phyloP scores from a whole-genome alignment of 208 protist genomes.

The Trypanosomatidae sp. region DNA sequence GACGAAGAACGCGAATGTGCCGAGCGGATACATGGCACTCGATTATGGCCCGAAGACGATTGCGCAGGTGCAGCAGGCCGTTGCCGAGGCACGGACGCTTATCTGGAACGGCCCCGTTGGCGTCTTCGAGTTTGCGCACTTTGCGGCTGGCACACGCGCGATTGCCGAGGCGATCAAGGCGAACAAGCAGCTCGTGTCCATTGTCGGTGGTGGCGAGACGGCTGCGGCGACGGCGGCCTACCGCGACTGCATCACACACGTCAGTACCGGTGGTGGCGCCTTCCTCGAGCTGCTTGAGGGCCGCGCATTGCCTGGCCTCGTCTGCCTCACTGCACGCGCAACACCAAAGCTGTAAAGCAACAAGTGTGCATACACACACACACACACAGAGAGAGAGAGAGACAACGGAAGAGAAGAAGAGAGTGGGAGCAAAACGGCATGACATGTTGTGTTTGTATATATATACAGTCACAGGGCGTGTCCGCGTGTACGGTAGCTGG shows the following conservation, averaged over 20 bases:
- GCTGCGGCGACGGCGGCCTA: slow-evolving; percentile 88
- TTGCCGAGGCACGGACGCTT: slow-evolving; percentile 82
- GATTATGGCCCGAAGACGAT: slow-evolving; percentile 94
- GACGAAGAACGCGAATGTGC: slow-evolving; percentile 68
- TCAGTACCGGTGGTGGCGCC: slow-evolving; percentile 99
- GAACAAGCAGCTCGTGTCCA: slow-evolving; percentile 77
- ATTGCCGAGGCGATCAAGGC: slow-evolving; percentile 65
- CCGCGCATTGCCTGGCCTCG: slow-evolving; percentile 88
- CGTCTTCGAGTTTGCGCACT: slow-evolving; percentile 98
- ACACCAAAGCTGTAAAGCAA: slow-evolving; percentile 46
- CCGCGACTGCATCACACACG: slow-evolving; percentile 90
- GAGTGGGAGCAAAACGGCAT: background rate
- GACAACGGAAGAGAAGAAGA: background rate
- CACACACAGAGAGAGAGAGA: background rate
- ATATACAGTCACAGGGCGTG: too few species aligned
- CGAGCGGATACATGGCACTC: slow-evolving; percentile 88
- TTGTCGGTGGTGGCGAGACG: slow-evolving; percentile 98
- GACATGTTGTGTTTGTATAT: too few species aligned
- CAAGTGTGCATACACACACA: background rate
- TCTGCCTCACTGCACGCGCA: slow-evolving; percentile 77
- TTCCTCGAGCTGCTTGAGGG: slow-evolving; percentile 99
- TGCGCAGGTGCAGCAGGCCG: slow-evolving; percentile 46
- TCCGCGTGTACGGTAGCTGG: too few species aligned
- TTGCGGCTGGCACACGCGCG: slow-evolving; percentile 79
- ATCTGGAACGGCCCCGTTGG: slow-evolving; percentile 97